Evolutionary conservation across 139 green algal genomes (phyloP).

Genomic region (Chlamydomonas schloesseri): DNA sequence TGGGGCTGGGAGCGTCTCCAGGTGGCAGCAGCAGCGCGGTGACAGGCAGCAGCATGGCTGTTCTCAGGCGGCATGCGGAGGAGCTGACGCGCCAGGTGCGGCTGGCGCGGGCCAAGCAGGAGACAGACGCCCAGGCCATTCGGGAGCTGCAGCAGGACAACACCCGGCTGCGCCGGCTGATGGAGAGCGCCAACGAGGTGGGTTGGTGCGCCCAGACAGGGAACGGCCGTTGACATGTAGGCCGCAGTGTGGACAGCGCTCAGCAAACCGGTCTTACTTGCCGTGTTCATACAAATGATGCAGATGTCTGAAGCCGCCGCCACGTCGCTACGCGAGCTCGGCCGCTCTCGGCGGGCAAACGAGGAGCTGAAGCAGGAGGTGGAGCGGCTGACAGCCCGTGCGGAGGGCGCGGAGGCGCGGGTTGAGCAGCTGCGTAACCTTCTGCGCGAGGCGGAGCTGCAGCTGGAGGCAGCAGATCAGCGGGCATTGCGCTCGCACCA

Average conservation of each 20-base stretch:
- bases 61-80: slow-evolving; percentile 17
- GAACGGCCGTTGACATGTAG: too few relatives aligned
- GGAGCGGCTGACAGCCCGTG: background rate
- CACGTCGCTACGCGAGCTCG: slow-evolving; percentile 4
- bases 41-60: background rate
- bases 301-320: slow-evolving; percentile 31
- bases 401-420: background rate
- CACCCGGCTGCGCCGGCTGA: background rate
- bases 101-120: slow-evolving; percentile 19
- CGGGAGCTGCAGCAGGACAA: slow-evolving; percentile 22
- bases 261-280: too few relatives aligned
- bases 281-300: too few relatives aligned
- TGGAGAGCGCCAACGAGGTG: slow-evolving; percentile 35
- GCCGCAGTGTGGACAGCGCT: too few relatives aligned
- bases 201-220: background rate
- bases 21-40: background rate
- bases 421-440: slow-evolving; percentile 7
- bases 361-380: slow-evolving; percentile 23
- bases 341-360: background rate
- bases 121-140: background rate
- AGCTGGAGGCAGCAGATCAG: background rate
- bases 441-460: background rate
- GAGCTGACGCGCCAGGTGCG: slow-evolving; percentile 2
- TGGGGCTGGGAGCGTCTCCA: too few relatives aligned
- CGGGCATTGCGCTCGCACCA: background rate